These are phyloP conservation scores for Monosporozyma yasuniensis DNA, from an alignment of 805 yeast genomes.

Conservation along the genomic window DNA sequence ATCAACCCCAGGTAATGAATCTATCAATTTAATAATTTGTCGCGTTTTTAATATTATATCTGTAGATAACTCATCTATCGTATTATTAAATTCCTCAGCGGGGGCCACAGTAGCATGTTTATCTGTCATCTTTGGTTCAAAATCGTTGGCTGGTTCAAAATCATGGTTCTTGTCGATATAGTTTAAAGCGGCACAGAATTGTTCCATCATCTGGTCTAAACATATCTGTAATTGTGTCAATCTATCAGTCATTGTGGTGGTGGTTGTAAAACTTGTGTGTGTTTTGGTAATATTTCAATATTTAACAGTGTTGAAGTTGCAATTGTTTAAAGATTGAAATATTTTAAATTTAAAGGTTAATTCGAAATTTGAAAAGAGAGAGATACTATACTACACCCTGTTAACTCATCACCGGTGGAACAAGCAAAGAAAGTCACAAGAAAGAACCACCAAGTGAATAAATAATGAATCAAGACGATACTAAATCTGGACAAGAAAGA, in stretches of 20 bases:
- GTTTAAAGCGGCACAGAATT: conserved; percentile 67
- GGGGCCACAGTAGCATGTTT: conserved; percentile 47
- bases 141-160: conserved; percentile 37
- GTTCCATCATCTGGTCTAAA: conserved; percentile 69
- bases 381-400: background rate
- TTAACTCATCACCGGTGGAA: background rate
- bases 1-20: conserved; percentile 87
- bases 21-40: conserved; percentile 78
- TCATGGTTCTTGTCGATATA: conserved; percentile 73
- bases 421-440: too few species aligned
- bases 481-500: background rate
- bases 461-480: background rate
- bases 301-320: background rate
- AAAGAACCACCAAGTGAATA: background rate
- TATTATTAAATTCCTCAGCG: conserved; percentile 38
- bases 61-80: conserved; percentile 66
- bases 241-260: conserved; percentile 60
- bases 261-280: background rate
- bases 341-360: background rate
- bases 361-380: background rate
- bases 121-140: conserved; percentile 54
- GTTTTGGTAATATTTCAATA: too few species aligned
- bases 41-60: conserved; percentile 80
- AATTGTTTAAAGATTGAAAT: background rate
- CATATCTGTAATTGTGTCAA: conserved; percentile 85